phyloP scores from a whole-genome alignment of 176 grass and related monocot species.

The Bromus sterilis region DNA sequence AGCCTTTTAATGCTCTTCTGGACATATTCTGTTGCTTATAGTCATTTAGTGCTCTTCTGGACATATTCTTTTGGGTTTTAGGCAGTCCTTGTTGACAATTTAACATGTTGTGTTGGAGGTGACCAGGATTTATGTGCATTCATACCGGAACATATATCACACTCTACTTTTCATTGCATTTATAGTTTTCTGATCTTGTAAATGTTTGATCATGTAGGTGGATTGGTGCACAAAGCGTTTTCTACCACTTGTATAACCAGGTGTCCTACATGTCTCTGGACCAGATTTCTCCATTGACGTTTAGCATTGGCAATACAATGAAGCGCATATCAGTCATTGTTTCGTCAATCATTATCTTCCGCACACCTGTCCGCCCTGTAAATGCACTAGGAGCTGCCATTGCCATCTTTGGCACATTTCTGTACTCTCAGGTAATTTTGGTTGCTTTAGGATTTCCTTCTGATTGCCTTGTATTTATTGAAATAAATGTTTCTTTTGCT shows the following conservation, averaged over 20 bases:
- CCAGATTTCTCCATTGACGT: slow-evolving; percentile 83
- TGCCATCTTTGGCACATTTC: slow-evolving; percentile 86
- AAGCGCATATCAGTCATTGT: slow-evolving; percentile 96
- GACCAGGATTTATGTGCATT: neutral
- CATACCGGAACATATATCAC: neutral
- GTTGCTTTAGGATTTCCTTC: slow-evolving; percentile 1
- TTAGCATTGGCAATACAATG: slow-evolving; percentile 93
- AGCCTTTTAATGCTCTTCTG: neutral
- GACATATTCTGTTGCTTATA: slow-evolving; percentile 8
- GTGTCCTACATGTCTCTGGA: slow-evolving; percentile 96
- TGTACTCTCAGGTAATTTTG: slow-evolving; percentile 86
- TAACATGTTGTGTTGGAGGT: neutral
- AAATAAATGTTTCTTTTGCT: neutral
- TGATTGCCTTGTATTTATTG: neutral
- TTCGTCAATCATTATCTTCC: slow-evolving; percentile 93
- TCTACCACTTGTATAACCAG: slow-evolving; percentile 97
- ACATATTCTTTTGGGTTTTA: neutral
- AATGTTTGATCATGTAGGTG: slow-evolving; percentile 54
- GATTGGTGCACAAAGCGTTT: slow-evolving; percentile 83
- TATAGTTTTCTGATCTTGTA: slow-evolving; percentile 7
- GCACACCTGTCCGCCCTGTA: slow-evolving; percentile 72
- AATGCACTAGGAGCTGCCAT: slow-evolving; percentile 93
- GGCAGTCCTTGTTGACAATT: neutral
- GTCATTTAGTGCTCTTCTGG: too few species aligned
- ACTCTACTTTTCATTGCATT: neutral